Evolutionary conservation across 2,329 filamentous ascomycete species (phyloP), one percentile per base, ranked within the genome.

Genomic region (Paecilomyces sp.): DNA sequence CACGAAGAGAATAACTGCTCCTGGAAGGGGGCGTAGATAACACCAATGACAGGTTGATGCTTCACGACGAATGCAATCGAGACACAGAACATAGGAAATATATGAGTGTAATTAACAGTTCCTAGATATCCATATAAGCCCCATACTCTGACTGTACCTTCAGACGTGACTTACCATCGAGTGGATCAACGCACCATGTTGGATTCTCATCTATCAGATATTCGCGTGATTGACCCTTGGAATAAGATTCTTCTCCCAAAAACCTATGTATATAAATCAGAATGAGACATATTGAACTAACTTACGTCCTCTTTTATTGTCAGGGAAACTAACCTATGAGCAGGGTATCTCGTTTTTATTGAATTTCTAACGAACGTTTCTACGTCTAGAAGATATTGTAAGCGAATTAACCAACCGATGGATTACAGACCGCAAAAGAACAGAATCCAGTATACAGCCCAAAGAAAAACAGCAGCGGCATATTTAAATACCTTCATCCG

Each of bases 31-130:
- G 88, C 88, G 66, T 88, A 85, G 67, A 92, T 87, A 54, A 91
- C 83, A 22, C 89, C 89, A 56, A 92, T 83, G 1, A 87, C 73
- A 2, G 89, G 87, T 30, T 78, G 73, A 6, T 82, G 79, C 18
- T 81, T 73, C 58, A 89, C 68, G 25, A 88, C 78, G 67, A 92
- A 86, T 55, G 81, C 88, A 67, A 92, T 91, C 36, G 87, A 90
- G 52, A 92, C 86, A 72, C 89, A 92, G 75, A 90, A 91, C 86
- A 91, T 90, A 60, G 88, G 88, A 69, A 90, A 91, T 5, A 90
- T 81, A 71, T 92, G 89, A 31, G 88, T 90, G 75, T 89, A 92
- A 78, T 92, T 92, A 61, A 92, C 88, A 2, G 89, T 92, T 52
- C 82, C 80, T 81, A 55, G 9, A 54, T 36, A 3, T 8, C 13